Evolutionary conservation across 2,329 filamentous ascomycete species (phyloP).

Genomic region (Xylaria arbuscula): DNA sequence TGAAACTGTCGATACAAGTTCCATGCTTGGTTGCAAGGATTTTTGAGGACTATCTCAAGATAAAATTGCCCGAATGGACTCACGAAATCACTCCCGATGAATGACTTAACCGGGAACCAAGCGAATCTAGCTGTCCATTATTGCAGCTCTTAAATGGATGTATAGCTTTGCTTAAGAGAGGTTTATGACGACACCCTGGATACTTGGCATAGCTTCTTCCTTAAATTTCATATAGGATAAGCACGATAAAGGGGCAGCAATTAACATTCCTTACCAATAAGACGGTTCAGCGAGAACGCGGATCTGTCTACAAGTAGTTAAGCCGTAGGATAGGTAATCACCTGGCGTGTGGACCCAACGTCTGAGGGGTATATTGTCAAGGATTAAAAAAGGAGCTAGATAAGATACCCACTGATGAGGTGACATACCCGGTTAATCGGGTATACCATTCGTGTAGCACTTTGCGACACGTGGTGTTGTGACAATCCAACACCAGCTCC

Average conservation of each 20-base stretch:
- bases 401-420: not conserved
- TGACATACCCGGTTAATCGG: not conserved
- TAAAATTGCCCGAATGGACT: not conserved
- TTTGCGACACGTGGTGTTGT: not conserved
- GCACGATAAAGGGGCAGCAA: not conserved
- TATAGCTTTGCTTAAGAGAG: not conserved
- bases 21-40: not conserved
- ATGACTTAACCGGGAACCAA: not conserved
- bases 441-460: not conserved
- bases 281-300: not conserved
- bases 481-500: not conserved
- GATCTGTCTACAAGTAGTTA: not conserved
- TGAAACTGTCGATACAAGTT: not conserved
- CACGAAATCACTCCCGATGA: not conserved
- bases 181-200: not conserved
- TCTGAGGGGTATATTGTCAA: slow-evolving; percentile 2
- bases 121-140: not conserved
- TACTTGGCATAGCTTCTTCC: not conserved
- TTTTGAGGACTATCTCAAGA: not conserved
- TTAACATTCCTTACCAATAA: not conserved
- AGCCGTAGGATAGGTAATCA: not conserved
- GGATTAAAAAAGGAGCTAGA: not conserved
- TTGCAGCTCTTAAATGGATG: not conserved
- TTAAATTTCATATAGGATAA: not conserved
- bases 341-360: not conserved